phyloP scores from a whole-genome alignment of 2,329 filamentous ascomycete species.

The Xylaria sp. region DNA sequence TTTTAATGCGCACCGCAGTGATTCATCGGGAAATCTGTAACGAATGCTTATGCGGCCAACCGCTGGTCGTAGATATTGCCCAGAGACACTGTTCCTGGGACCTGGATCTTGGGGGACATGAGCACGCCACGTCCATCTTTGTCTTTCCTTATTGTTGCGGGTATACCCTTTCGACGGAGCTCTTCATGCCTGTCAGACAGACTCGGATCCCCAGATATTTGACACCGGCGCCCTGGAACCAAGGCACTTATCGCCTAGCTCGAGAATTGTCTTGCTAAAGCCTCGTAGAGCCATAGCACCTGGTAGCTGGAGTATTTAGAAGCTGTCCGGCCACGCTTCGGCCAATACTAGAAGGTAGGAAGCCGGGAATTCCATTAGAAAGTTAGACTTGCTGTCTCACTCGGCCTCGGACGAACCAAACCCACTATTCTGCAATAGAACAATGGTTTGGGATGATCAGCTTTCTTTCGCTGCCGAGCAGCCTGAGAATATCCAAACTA shows the following conservation, averaged over 20 bases:
- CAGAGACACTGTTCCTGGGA: conserved; percentile 27
- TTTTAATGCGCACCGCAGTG: conserved; percentile 8
- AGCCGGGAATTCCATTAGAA: not conserved
- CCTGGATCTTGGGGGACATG: conserved; percentile 17
- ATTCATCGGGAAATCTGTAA: conserved; percentile 23
- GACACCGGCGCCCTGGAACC: conserved; percentile 2
- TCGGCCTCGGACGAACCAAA: not conserved
- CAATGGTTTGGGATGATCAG: not conserved
- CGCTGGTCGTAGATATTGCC: conserved; percentile 8
- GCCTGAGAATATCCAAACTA: not conserved
- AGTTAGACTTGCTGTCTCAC: not conserved
- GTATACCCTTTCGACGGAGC: not conserved
- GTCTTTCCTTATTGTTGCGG: conserved; percentile 27
- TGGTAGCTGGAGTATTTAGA: not conserved
- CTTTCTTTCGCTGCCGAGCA: not conserved
- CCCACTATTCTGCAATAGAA: not conserved
- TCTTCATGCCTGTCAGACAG: conserved; percentile 15
- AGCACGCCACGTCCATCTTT: conserved; percentile 19
- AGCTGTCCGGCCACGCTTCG: conserved; percentile 3
- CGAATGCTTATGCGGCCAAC: conserved; percentile 24
- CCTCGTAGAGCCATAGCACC: not conserved
- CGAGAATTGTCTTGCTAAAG: not conserved
- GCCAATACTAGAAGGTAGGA: not conserved
- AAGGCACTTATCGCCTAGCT: not conserved
- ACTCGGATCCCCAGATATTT: conserved; percentile 16